Evolutionary conservation across 345 rosid genomes (phyloP), one percentile per base, ranked within the genome.

Genomic region (Anacardium occidentale): DNA sequence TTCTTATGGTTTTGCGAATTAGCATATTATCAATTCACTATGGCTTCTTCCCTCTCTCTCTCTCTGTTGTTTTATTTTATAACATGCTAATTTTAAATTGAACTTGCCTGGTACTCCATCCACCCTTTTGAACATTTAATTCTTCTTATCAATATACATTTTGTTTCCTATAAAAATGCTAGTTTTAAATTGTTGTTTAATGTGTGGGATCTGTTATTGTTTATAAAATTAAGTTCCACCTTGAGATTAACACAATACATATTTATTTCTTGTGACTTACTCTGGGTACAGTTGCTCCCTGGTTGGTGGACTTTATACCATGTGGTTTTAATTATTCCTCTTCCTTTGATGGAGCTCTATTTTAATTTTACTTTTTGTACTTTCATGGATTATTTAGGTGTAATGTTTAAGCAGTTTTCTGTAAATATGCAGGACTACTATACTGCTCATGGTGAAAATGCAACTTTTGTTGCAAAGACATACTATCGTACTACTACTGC

Each of bases 361-460:
- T 15, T 4, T 45, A 13, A 5, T 5, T 61, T 34, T 53, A 45
- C 20, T 57, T 51, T 44, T 53, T 42, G 37, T 14, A 10, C 18
- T 34, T 15, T 54, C 59, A 37, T 13, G 17, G 21, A n/a, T 59
- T 0, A 34, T 58, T 50, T 50, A 21, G 14, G 55, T 26, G 0
- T 54, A 21, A 25, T 45, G 75, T 66, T 47, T 25, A 24, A 24
- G 45, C 52, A 15, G 34, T 70, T 53, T 72, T 59, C 11, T 45
- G 34, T 68, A 25, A 61, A 72, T 68, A 59, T 80, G 81, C 84
- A 95, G 99, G 99, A 92, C 71, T 95, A 91, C 79, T 95, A 85
- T 70, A 92, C 98, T 47, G 90, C 96, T 47, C 98, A 95, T 81
- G 99, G 94, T 37, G 94, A 92, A 62, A 84, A 87, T 81, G 97